These are phyloP conservation scores for Epichloe scottii DNA, from an alignment of 2,329 filamentous ascomycete genomes.

Conservation along the genomic window DNA sequence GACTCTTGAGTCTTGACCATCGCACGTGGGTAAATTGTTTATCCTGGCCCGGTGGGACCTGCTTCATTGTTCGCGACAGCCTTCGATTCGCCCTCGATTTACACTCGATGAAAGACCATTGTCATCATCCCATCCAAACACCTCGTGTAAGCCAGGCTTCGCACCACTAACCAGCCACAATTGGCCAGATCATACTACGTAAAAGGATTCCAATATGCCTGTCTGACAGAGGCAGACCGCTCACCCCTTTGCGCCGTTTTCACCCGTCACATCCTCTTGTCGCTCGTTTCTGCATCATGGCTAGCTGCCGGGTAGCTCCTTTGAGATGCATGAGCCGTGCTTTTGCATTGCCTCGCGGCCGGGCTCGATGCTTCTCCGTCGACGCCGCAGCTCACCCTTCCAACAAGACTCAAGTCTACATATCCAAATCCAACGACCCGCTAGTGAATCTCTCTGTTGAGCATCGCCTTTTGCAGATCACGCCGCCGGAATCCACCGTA, in stretches of 20 bases:
- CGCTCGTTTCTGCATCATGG: background rate
- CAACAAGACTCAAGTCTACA: conserved; percentile 53
- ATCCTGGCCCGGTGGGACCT: background rate
- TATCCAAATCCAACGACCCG: conserved; percentile 58
- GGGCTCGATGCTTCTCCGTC: conserved; percentile 19
- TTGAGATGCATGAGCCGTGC: background rate
- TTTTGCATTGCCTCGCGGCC: background rate
- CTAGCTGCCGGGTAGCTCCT: background rate
- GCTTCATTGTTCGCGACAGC: no score
- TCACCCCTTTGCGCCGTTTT: background rate
- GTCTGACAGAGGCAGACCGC: no score
- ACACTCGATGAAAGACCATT: no score
- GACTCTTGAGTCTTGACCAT: background rate
- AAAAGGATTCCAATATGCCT: no score
- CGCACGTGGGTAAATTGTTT: background rate
- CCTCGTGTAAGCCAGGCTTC: no score
- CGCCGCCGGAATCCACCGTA: conserved; percentile 58
- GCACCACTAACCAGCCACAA: no score
- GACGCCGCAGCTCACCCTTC: conserved; percentile 28
- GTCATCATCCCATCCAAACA: no score
- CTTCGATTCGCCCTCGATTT: no score
- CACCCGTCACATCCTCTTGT: background rate
- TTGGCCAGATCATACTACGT: no score
- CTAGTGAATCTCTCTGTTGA: conserved; percentile 90
- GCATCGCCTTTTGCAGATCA: conserved; percentile 71